These are phyloP conservation scores for Amanita thiersii DNA, from an alignment of 768 basidiomycete species.

Conservation along the genomic window DNA sequence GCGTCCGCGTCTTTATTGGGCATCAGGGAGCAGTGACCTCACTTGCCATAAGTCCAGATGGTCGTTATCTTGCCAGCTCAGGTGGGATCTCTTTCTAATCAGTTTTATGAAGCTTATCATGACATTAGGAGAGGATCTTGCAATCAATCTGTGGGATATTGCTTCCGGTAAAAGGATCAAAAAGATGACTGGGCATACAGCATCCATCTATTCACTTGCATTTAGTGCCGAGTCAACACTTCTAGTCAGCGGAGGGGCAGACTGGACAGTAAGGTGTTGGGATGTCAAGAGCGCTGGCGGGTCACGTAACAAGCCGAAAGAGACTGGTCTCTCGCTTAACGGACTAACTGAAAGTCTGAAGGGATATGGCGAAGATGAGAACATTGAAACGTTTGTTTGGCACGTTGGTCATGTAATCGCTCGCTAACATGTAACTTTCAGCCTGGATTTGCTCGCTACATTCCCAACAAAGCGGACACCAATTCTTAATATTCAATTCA, in stretches of 20 bases:
- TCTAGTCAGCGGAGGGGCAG: constrained; percentile 85
- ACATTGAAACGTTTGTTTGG: constrained; percentile 60
- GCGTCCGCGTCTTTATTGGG: constrained; percentile 92
- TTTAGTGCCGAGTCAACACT: constrained; percentile 90
- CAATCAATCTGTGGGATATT: constrained; percentile 95
- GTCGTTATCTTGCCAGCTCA: constrained; percentile 87
- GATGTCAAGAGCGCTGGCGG: constrained; percentile 83
- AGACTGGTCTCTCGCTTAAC: constrained; percentile 35
- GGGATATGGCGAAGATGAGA: constrained; percentile 45
- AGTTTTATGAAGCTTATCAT: constrained; percentile 1
- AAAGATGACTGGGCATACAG: constrained; percentile 91
- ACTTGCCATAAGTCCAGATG: constrained; percentile 88
- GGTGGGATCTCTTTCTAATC: constrained; percentile 31
- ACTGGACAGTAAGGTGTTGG: constrained; percentile 99
- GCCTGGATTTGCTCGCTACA: constrained; percentile 79
- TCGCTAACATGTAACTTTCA: constrained; percentile 21
- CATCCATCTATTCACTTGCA: constrained; percentile 81
- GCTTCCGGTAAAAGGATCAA: constrained; percentile 92
- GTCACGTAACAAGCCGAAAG: constrained; percentile 42
- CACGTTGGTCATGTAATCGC: neutral
- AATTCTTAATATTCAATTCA: constrained; percentile 87
- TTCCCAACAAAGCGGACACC: constrained; percentile 97
- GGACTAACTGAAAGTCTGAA: constrained; percentile 14
- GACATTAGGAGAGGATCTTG: constrained; percentile 70
- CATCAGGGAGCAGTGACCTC: constrained; percentile 86